Evolutionary conservation across 1,284 basidiomycete genomes (phyloP), one percentile per base, ranked within the genome.

Genomic region (Trametes sp.): DNA sequence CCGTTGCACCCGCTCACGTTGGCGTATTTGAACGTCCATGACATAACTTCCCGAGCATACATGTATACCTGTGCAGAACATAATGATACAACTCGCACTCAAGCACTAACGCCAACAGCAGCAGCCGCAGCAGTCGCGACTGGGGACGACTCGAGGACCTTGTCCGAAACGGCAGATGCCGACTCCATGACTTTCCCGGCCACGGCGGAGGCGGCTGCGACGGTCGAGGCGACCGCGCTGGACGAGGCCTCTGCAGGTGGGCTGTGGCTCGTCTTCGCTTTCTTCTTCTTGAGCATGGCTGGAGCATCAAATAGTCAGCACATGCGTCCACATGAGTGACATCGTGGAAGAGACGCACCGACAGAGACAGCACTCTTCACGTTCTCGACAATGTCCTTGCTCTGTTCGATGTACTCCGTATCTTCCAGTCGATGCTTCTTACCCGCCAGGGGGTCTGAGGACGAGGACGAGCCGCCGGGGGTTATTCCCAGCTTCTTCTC

Each of bases 361-460:
- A 87, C 84, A 53, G 90, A 84, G 5, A 99, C 97, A 0, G 97
- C 97, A 66, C 83, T 94, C 80, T 94, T 93, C 26, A 98, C 97
- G 69, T 87, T 90, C 67, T 98, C 96, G 11, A 96, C 94, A 49
- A 98, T 88, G 73, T 98, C 96, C 73, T 87, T 83, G 72, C 91
- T 96, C 79, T 98, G 91, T 73, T 98, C 96, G 38, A 99, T 75
- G 73, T 93, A 98, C 76, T 97, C 90, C 13, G 87, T 90, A 74
- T 99, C 97, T 54, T 98, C 95, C 59, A 98, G 88, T 44, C 94
- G 87, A 69, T 94, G 90, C 76, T 97, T 98, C 80, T 86, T 89
- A 31, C 92, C 90, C 0, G 88, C 85, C 33, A 83, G 75, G 60
- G 80, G 80, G 26, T 85, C 84, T 0, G 87, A 75, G 29, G 83